Evolutionary conservation across 768 basidiomycete genomes (phyloP).

Genomic region (Gloeopeniophorella convolvens): DNA sequence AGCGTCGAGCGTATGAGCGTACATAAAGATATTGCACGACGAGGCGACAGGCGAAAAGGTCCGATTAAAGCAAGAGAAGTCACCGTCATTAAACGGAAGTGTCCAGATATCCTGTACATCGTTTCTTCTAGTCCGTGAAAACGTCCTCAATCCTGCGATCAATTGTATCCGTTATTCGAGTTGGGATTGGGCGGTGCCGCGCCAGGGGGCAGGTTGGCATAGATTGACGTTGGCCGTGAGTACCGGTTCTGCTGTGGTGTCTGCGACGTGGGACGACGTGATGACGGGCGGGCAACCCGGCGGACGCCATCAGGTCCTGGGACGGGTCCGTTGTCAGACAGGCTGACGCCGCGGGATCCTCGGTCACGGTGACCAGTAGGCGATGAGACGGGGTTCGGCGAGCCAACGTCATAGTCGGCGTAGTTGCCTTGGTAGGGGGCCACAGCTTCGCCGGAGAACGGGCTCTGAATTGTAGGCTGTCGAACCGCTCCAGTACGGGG

Average conservation of each 20-base stretch:
- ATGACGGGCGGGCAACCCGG: constrained; percentile 59
- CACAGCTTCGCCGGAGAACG: constrained; percentile 2
- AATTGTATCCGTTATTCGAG: constrained; percentile 7
- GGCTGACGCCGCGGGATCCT: constrained; percentile 55
- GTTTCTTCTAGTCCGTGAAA: constrained; percentile 10
- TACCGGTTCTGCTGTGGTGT: constrained; percentile 56
- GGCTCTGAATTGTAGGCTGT: neutral
- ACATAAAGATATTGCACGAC: constrained; percentile 5
- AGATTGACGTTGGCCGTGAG: constrained; percentile 49
- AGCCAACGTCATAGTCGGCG: neutral
- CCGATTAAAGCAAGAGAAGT: constrained; percentile 3
- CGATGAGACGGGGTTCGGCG: neutral
- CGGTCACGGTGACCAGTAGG: constrained; percentile 10
- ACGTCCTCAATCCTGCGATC: constrained; percentile 1
- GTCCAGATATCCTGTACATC: constrained; percentile 10
- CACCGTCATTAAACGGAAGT: constrained; percentile 14
- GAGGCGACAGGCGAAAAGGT: neutral
- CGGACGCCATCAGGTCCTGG: constrained; percentile 73
- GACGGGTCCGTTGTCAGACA: constrained; percentile 81
- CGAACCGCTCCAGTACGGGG: neutral
- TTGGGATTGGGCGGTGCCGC: constrained; percentile 45
- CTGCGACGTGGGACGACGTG: constrained; percentile 56
- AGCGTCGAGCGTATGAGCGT: neutral
- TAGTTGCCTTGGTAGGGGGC: constrained; percentile 9
- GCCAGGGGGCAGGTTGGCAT: constrained; percentile 56